Conservation (phyloP, 148 eudicot species). For the Arctostaphylos glauca region DNA sequence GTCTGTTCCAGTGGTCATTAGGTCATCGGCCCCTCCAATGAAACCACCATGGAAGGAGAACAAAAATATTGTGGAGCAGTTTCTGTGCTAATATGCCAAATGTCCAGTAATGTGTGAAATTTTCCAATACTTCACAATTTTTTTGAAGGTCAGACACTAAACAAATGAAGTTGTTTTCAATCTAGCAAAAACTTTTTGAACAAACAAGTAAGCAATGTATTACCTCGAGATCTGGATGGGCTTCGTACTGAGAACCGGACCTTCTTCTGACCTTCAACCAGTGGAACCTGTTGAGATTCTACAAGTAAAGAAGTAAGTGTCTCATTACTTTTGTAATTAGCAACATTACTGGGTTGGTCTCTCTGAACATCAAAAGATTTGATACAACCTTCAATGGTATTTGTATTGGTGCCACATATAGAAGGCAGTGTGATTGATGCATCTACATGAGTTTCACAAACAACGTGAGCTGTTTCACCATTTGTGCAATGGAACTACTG, state of each 20-base stretch:
- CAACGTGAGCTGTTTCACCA: too few species aligned
- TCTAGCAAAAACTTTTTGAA: neutral
- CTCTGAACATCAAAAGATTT: too few species aligned
- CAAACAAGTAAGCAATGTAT: neutral
- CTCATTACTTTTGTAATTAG: too few species aligned
- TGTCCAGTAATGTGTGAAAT: neutral
- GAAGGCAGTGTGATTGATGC: too few species aligned
- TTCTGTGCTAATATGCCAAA: neutral
- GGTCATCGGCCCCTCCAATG: constrained; percentile 9
- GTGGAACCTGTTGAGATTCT: constrained; percentile 36
- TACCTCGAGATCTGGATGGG: constrained; percentile 24
- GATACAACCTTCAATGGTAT: too few species aligned
- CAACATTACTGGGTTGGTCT: too few species aligned
- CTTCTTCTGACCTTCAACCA: constrained; percentile 58
- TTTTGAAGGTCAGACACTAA: neutral
- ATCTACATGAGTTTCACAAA: too few species aligned
- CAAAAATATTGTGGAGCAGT: constrained; percentile 11
- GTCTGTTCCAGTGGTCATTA: constrained; percentile 18
- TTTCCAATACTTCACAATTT: neutral
- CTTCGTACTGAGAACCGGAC: constrained; percentile 58
- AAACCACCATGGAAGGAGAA: constrained; percentile 33
- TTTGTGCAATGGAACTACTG: too few species aligned
- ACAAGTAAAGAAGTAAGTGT: constrained; percentile 20
- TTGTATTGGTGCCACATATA: too few species aligned
- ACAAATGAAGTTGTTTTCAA: neutral